phyloP scores from a whole-genome alignment of 108 stramenopile genomes.

The Parietichytrium sp. region DNA sequence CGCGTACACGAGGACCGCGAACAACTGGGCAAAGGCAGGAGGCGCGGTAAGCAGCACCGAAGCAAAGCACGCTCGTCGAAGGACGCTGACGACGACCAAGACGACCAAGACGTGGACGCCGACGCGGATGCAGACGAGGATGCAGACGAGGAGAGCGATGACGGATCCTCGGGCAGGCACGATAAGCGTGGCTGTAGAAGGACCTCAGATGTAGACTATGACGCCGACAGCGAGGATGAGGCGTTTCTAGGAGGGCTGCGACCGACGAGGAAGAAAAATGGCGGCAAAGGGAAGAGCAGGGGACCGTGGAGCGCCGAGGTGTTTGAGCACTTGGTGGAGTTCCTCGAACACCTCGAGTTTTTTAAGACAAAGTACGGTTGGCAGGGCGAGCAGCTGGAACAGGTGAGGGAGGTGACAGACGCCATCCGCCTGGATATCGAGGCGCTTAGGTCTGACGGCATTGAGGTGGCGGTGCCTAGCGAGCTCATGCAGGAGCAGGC shows the following conservation, averaged over 20 bases:
- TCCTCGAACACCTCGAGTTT: not conserved
- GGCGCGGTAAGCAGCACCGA: too few relatives aligned
- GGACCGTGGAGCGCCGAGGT: not conserved
- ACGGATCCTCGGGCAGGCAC: too few relatives aligned
- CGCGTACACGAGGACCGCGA: too few relatives aligned
- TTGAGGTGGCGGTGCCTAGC: not conserved
- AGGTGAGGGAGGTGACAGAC: not conserved
- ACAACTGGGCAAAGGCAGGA: too few relatives aligned
- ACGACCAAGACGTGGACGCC: too few relatives aligned
- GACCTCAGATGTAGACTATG: constrained; percentile 8
- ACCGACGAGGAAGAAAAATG: too few relatives aligned
- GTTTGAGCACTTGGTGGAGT: constrained; percentile 26
- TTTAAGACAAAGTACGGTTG: not conserved
- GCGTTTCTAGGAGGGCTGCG: not conserved
- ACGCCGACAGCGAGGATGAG: constrained; percentile 28
- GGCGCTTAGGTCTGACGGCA: not conserved
- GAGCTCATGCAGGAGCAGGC: not conserved
- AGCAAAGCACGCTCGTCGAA: too few relatives aligned
- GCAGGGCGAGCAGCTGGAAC: not conserved
- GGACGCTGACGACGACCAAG: too few relatives aligned
- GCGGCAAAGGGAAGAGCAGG: not conserved
- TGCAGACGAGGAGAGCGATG: too few relatives aligned
- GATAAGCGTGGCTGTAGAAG: too few relatives aligned
- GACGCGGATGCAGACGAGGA: too few relatives aligned
- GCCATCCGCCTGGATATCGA: not conserved